Percentiles rank a stretch among this genome's conserved stretches.
These are phyloP conservation scores for Gonapodya sp. DNA, from an alignment of 192 early-diverging fungal genomes.

Conservation along the genomic window DNA sequence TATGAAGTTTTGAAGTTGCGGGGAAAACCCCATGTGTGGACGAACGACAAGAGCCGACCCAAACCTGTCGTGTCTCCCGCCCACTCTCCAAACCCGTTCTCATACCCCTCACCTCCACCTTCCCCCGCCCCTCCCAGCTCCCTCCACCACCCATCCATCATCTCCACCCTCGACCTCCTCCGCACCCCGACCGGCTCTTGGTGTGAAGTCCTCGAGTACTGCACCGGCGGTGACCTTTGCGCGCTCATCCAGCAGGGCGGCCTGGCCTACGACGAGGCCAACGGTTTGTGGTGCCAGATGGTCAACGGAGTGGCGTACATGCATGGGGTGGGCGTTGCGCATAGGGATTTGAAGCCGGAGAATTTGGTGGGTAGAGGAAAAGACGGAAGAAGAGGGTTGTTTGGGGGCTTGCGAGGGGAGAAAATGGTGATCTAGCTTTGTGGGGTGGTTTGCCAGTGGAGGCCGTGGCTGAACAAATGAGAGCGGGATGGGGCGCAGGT, in stretches of 20 bases:
- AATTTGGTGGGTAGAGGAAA: conserved; percentile 38
- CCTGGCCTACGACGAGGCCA: background rate
- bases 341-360: conserved; percentile 75
- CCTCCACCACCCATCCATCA: conserved; percentile 65
- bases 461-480: conserved; percentile 74
- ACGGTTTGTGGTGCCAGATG: conserved; percentile 5
- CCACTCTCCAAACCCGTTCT: too few relatives aligned
- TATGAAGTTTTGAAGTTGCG: too few relatives aligned
- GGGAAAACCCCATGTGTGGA: too few relatives aligned
- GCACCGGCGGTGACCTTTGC: conserved; percentile 13
- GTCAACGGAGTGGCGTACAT: conserved; percentile 39
- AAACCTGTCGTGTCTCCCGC: too few relatives aligned
- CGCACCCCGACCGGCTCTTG: conserved; percentile 8
- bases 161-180: conserved; percentile 68
- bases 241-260: conserved; percentile 9
- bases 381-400: too few relatives aligned
- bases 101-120: background rate
- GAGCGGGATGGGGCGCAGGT: background rate
- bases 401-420: too few relatives aligned
- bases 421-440: conserved; percentile 50
- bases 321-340: conserved; percentile 56
- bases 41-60: too few relatives aligned
- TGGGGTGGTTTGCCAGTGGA: conserved; percentile 58
- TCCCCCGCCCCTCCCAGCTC: conserved; percentile 18
- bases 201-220: conserved; percentile 55